Evolutionary conservation across 495 filamentous ascomycete species (phyloP), one percentile per base, ranked within the genome.

Genomic region (Aspergillus baeticus): DNA sequence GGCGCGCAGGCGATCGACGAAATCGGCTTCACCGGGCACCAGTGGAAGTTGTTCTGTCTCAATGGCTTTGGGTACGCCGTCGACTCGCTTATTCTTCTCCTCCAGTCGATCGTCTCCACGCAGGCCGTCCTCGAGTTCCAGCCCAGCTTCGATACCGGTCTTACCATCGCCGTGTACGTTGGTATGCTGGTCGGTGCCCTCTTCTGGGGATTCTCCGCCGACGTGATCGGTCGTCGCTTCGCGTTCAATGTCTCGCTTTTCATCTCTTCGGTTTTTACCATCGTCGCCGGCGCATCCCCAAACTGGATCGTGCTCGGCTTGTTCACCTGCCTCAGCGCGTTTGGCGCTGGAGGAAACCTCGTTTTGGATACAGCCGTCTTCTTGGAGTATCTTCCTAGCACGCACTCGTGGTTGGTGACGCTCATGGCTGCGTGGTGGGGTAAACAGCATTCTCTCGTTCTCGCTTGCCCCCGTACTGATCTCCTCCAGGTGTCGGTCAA

Each of bases 41-140:
- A 90, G 43, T 81, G 77, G 75, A 87, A 88, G 69, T 73, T 90
- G 4, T 90, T 90, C 54, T 73, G 75, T 46, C 66, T 83, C 20
- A 82, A 87, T 55, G 87, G 86, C 23, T 88, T 88, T 66, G 85
- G 85, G 76, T 87, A 76, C 68, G 84, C 84, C 4, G 86, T 89
- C 51, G 87, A 90, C 61, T 88, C 84, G 1, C 64, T 88, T 31
- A 79, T 87, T 29, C 78, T 88, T 2, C 76, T 90, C 15, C 71
- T 89, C 15, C 86, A 89, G 65, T 82, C 78, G 22, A 85, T 88
- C 62, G 84, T 88, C 52, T 76, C 84, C 5, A 63, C 59, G 13
- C 75, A 79, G 29, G 85, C 86, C 3, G 77, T 67, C 44, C 74
- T 72, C 54, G 84, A 89, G 64, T 87, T 87, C 58, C 72, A 80